Evolutionary conservation across 768 basidiomycete species (phyloP).

Genomic region (Lactarius vividus): DNA sequence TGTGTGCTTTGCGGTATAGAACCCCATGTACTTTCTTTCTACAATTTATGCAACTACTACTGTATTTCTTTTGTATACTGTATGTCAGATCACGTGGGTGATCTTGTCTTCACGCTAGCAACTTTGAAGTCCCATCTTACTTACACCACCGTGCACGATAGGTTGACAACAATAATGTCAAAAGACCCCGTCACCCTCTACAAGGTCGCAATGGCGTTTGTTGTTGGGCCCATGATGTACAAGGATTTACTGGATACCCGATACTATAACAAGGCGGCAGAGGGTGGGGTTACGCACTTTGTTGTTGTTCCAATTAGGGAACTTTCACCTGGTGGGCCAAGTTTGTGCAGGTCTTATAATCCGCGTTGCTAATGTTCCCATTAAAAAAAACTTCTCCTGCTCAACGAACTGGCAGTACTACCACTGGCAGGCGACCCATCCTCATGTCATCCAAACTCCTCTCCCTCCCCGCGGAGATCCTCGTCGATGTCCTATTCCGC

Average conservation of each 20-base stretch:
- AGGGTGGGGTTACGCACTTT: neutral
- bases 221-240: neutral
- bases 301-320: neutral
- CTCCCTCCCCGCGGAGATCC: neutral
- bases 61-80: too few relatives aligned
- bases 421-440: too few relatives aligned
- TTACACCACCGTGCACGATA: neutral
- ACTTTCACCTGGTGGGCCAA: neutral
- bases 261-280: neutral
- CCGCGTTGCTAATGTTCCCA: neutral
- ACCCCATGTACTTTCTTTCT: too few relatives aligned
- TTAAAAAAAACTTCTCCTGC: neutral
- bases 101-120: too few relatives aligned
- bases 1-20: too few relatives aligned
- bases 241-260: neutral
- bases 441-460: slow-evolving; percentile 2
- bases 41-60: too few relatives aligned
- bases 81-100: too few relatives aligned
- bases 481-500: neutral
- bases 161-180: neutral
- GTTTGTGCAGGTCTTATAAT: neutral
- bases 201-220: neutral
- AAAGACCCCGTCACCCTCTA: neutral
- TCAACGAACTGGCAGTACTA: neutral
- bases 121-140: neutral